These are phyloP conservation scores for Neolentinus lepideus DNA, from an alignment of 1,284 basidiomycete species.

Conservation along the genomic window DNA sequence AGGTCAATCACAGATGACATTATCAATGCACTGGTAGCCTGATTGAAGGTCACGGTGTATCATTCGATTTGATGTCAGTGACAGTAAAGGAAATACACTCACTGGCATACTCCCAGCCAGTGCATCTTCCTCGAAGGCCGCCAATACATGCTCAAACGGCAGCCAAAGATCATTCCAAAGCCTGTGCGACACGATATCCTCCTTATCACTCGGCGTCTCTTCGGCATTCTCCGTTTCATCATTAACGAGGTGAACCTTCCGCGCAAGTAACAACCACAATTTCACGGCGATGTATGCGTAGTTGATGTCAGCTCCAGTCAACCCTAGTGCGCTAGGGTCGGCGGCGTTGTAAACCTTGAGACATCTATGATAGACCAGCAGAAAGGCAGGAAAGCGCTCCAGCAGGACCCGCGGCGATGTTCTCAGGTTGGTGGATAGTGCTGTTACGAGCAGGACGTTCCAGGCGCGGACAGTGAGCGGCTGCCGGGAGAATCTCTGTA, in stretches of 20 bases:
- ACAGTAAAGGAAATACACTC: conserved; percentile 12
- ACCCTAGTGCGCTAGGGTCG: conserved; percentile 20
- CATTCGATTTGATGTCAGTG: background rate
- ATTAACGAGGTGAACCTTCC: conserved; percentile 20
- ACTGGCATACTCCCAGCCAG: conserved; percentile 41
- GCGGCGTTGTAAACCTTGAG: background rate
- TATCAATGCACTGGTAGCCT: conserved; percentile 50
- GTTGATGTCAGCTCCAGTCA: conserved; percentile 50
- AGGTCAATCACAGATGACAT: conserved; percentile 59
- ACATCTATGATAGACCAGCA: conserved; percentile 31
- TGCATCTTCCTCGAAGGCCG: conserved; percentile 38
- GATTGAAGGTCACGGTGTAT: conserved; percentile 2
- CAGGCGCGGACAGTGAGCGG: conserved; percentile 45
- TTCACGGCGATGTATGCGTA: conserved; percentile 62
- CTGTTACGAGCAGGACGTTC: conserved; percentile 53
- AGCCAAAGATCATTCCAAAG: conserved; percentile 75
- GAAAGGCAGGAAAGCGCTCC: conserved; percentile 41
- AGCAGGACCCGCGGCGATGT: conserved; percentile 37
- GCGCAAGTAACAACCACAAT: conserved; percentile 57
- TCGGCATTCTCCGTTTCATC: conserved; percentile 11
- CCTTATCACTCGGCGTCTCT: conserved; percentile 10
- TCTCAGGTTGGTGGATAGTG: conserved; percentile 34
- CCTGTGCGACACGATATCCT: conserved; percentile 29
- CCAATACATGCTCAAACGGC: conserved; percentile 49
- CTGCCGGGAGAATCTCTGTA: conserved; percentile 29